phyloP scores from a whole-genome alignment of 352 stramenopile genomes.

The Halophytophthora batemanensis region DNA sequence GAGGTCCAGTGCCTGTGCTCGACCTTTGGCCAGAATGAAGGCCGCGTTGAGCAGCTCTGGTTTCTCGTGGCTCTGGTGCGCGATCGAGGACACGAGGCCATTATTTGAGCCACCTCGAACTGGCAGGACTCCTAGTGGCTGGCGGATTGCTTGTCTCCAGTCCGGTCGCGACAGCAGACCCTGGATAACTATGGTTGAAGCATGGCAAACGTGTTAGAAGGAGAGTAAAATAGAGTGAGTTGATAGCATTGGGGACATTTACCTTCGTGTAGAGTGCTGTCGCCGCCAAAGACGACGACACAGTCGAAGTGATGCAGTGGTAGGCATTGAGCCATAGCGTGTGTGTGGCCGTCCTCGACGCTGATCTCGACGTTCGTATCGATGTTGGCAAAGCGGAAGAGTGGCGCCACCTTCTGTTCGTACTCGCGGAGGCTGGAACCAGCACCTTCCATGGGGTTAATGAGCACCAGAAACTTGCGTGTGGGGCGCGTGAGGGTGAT shows the following conservation, averaged over 20 bases:
- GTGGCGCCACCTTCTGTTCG: slow-evolving; percentile 39
- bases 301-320: slow-evolving; percentile 50
- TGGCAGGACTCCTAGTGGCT: slow-evolving; percentile 46
- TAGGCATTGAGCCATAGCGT: slow-evolving; percentile 41
- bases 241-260: background rate
- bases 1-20: slow-evolving; percentile 50
- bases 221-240: background rate
- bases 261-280: slow-evolving; percentile 53
- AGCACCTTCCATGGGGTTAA: slow-evolving; percentile 48
- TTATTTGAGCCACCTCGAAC: slow-evolving; percentile 36
- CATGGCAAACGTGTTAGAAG: background rate
- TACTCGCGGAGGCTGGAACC: slow-evolving; percentile 35
- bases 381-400: slow-evolving; percentile 51
- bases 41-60: slow-evolving; percentile 34
- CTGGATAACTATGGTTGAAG: slow-evolving; percentile 40
- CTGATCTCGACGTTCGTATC: slow-evolving; percentile 40
- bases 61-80: slow-evolving; percentile 28
- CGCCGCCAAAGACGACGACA: slow-evolving; percentile 50
- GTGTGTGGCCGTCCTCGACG: slow-evolving; percentile 25
- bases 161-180: slow-evolving; percentile 57
- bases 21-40: slow-evolving; percentile 49
- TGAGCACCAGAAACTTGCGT: slow-evolving; percentile 49
- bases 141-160: slow-evolving; percentile 52
- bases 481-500: slow-evolving; percentile 9
- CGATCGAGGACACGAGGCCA: slow-evolving; percentile 46